Conservation (phyloP, 495 filamentous ascomycete species). For the Penicillium odoratum region DNA sequence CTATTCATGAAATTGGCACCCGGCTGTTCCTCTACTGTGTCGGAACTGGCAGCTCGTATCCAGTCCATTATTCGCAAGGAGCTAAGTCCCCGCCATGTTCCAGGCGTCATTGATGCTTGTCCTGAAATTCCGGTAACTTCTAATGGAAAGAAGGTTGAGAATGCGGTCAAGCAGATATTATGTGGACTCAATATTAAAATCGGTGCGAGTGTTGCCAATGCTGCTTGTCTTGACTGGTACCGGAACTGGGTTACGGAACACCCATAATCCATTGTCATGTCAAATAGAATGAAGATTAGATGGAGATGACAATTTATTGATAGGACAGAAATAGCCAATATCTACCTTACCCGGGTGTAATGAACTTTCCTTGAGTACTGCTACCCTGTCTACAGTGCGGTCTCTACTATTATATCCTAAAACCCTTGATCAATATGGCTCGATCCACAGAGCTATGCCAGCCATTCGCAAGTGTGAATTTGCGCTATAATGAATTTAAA, state of each 20-base stretch:
- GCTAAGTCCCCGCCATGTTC: slow-evolving; percentile 83
- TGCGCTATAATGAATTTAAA: no score
- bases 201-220: slow-evolving; percentile 82
- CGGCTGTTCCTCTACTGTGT: slow-evolving; percentile 20
- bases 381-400: no score
- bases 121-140: slow-evolving; percentile 83
- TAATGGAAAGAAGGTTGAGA: slow-evolving; percentile 95
- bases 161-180: slow-evolving; percentile 92
- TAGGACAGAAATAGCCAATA: no score
- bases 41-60: slow-evolving; percentile 57
- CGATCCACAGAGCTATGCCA: no score
- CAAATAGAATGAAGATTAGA: slow-evolving; percentile 8
- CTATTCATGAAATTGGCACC: slow-evolving; percentile 75
- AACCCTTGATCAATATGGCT: no score
- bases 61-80: slow-evolving; percentile 66
- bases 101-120: slow-evolving; percentile 74
- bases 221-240: slow-evolving; percentile 83
- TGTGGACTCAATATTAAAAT: slow-evolving; percentile 83
- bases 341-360: no score
- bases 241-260: slow-evolving; percentile 62
- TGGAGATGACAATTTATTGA: no score
- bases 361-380: no score
- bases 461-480: no score
- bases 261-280: slow-evolving; percentile 17
- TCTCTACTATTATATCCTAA: no score